A percentile compares a stretch with the other conserved stretches of the same genome.
Evolutionary conservation across 306 rosid species (phyloP).

Genomic region (Glycine latifolia): DNA sequence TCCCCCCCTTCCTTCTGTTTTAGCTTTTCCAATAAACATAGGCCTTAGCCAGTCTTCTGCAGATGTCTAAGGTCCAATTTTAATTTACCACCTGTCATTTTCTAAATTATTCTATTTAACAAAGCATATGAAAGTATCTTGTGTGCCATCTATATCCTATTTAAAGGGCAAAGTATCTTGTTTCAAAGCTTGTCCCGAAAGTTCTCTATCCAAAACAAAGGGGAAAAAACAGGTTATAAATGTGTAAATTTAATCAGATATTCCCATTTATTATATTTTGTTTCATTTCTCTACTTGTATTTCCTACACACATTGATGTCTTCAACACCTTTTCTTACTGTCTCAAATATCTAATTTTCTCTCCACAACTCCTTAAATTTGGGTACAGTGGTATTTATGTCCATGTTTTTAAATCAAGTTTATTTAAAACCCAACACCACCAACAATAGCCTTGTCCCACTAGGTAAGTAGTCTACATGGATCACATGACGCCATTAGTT

Average conservation of each 20-base stretch:
- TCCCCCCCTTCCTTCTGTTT: neutral
- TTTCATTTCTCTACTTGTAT: neutral
- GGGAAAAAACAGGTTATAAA: neutral
- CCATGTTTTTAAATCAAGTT: neutral
- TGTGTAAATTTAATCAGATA: neutral
- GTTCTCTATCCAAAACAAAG: neutral
- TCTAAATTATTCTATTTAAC: neutral
- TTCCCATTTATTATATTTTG: neutral
- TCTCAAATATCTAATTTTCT: conserved; percentile 2
- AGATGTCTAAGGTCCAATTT: conserved; percentile 1
- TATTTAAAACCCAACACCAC: neutral
- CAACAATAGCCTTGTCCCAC: neutral
- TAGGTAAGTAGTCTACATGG: neutral
- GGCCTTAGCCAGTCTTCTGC: neutral
- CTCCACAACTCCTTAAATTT: neutral
- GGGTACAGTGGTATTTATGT: neutral
- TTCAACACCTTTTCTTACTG: neutral
- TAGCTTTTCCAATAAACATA: neutral
- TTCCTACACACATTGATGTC: neutral
- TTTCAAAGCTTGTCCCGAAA: neutral
- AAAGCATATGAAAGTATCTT: neutral
- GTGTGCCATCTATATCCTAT: neutral
- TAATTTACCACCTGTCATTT: neutral
- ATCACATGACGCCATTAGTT: neutral
- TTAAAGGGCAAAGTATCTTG: neutral